These are phyloP conservation scores for Atkinsonella hypoxylon DNA, from an alignment of 2,329 filamentous ascomycete genomes.

Conservation along the genomic window DNA sequence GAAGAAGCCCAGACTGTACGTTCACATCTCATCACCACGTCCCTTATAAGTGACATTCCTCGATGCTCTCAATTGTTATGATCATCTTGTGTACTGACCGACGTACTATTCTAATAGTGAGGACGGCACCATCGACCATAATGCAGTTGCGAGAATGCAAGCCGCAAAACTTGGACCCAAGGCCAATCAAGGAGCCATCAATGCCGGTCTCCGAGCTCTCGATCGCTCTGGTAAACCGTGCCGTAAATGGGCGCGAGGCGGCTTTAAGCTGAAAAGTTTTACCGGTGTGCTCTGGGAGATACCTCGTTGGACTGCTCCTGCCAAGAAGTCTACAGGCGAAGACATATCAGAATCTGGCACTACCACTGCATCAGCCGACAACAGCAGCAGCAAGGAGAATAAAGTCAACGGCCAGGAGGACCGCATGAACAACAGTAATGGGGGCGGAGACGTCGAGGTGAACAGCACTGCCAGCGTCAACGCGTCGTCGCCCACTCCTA, in stretches of 20 bases:
- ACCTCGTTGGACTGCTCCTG: slow-evolving; percentile 67
- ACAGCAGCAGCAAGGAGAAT: slow-evolving; percentile 50
- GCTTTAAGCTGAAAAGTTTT: slow-evolving; percentile 81
- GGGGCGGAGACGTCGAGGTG: slow-evolving; percentile 39
- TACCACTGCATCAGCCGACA: slow-evolving; percentile 34
- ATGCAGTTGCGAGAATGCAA: slow-evolving; percentile 34
- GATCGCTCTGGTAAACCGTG: slow-evolving; percentile 87
- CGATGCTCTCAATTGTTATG: no score
- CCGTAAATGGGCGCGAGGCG: slow-evolving; percentile 78
- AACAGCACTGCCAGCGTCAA: slow-evolving; percentile 37
- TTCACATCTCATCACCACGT: slow-evolving; percentile 15
- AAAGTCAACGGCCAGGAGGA: slow-evolving; percentile 44
- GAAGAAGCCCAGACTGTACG: slow-evolving; percentile 91
- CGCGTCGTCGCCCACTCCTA: slow-evolving; percentile 39
- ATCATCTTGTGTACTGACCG: not conserved
- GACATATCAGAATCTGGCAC: slow-evolving; percentile 33
- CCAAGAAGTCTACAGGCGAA: slow-evolving; percentile 38
- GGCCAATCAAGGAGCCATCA: slow-evolving; percentile 94
- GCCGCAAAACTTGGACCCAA: slow-evolving; percentile 80
- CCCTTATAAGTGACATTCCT: no score
- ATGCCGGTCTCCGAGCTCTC: slow-evolving; percentile 85
- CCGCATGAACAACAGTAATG: slow-evolving; percentile 33
- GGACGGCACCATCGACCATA: slow-evolving; percentile 50
- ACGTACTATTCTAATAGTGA: slow-evolving; percentile 33
- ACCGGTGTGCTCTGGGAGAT: slow-evolving; percentile 78